These are phyloP conservation scores for Thermomucor indicae-seudaticae DNA, from an alignment of 371 early-diverging fungal species.

Conservation along the genomic window DNA sequence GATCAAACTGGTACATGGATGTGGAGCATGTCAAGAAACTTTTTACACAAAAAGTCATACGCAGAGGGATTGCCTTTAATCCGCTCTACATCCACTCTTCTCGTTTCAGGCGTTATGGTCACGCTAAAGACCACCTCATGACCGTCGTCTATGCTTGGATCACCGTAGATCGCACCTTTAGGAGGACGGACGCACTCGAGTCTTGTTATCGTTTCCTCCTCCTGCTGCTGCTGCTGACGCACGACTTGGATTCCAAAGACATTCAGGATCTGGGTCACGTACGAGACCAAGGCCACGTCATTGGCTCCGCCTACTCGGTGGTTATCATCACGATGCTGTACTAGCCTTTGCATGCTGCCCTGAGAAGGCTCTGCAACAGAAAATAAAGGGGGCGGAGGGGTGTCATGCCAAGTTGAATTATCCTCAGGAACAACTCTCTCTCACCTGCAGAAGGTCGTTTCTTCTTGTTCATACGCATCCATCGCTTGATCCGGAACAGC, in stretches of 20 bases:
- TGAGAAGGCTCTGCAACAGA: too few species aligned
- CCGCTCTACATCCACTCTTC: slow-evolving; percentile 5
- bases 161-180: slow-evolving; percentile 2
- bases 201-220: neutral
- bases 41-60: slow-evolving; percentile 7
- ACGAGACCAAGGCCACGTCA: slow-evolving; percentile 1
- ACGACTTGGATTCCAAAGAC: slow-evolving; percentile 5
- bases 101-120: slow-evolving; percentile 2
- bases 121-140: slow-evolving; percentile 1
- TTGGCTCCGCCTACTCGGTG: neutral
- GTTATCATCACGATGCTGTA: neutral
- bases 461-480: too few species aligned
- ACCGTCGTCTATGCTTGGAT: neutral
- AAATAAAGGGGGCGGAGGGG: too few species aligned
- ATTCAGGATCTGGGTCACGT: neutral
- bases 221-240: too few species aligned
- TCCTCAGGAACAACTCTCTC: too few species aligned
- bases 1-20: too few species aligned
- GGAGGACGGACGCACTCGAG: neutral
- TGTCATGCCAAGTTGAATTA: too few species aligned
- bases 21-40: slow-evolving; percentile 9
- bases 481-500: too few species aligned
- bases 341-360: neutral
- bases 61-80: slow-evolving; percentile 3
- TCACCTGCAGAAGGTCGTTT: too few species aligned